Percentiles rank a stretch among this genome's conserved stretches.
Conservation (phyloP, 164 flowering plant genomes). For the Sextonia rubra region DNA sequence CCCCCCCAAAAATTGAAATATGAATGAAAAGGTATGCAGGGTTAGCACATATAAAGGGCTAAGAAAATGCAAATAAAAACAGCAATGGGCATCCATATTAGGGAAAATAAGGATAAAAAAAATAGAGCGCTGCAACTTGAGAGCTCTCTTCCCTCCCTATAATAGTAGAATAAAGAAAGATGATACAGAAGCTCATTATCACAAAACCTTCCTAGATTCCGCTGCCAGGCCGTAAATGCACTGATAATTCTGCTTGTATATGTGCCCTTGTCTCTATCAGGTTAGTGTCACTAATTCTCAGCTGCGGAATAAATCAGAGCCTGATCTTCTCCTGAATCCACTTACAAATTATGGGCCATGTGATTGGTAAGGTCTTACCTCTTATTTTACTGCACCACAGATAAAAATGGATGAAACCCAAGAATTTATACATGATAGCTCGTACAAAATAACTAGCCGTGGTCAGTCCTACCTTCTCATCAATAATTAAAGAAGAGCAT, state of each 20-base stretch:
- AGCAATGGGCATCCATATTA: neutral
- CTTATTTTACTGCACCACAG: neutral
- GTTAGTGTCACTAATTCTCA: neutral
- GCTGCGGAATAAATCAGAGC: neutral
- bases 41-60: neutral
- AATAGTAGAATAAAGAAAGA: neutral
- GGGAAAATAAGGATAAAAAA: neutral
- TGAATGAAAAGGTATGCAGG: too few relatives aligned
- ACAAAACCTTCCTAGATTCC: neutral
- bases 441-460: neutral
- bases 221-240: neutral
- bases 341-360: neutral
- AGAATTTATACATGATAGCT: neutral
- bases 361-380: neutral
- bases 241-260: too few relatives aligned
- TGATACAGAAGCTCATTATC: neutral
- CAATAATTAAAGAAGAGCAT: neutral
- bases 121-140: neutral
- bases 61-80: too few relatives aligned
- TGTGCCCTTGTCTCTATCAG: neutral
- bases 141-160: neutral
- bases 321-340: neutral
- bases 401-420: neutral
- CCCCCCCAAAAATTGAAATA: neutral
- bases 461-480: neutral